A percentile compares a stretch with the other conserved stretches of the same genome.
These are phyloP conservation scores for Clathrospora elynae DNA, from an alignment of 2,329 filamentous ascomycete species.

Conservation along the genomic window DNA sequence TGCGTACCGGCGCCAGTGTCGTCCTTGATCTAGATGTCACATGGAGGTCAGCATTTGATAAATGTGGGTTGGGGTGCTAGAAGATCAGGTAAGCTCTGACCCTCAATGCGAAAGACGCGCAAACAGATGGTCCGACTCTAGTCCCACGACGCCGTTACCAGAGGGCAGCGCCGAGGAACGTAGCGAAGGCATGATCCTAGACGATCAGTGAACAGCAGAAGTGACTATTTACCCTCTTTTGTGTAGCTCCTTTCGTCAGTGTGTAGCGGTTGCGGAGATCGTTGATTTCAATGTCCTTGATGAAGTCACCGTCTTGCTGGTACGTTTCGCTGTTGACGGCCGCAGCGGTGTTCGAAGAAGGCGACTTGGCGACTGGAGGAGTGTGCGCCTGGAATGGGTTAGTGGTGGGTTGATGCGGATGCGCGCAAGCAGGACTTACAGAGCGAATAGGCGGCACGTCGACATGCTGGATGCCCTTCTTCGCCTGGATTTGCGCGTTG, in stretches of 20 bases:
- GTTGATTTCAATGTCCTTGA: constrained; percentile 99
- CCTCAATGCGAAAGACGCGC: constrained; percentile 45
- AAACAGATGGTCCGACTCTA: constrained; percentile 37
- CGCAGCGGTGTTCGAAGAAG: constrained; percentile 54
- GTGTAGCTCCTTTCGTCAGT: constrained; percentile 93
- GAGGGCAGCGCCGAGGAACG: constrained; percentile 28
- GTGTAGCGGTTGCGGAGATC: constrained; percentile 95
- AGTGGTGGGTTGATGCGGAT: constrained; percentile 11
- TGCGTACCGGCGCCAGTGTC: constrained; percentile 99
- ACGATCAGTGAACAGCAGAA: constrained; percentile 71
- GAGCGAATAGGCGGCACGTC: constrained; percentile 81
- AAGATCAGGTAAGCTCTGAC: constrained; percentile 55
- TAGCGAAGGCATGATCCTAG: constrained; percentile 52
- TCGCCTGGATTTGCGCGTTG: constrained; percentile 58
- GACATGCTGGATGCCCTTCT: constrained; percentile 87
- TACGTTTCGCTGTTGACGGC: constrained; percentile 79
- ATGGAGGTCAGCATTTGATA: constrained; percentile 90
- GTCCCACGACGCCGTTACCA: constrained; percentile 60
- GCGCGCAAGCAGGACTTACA: constrained; percentile 47
- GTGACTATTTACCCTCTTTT: constrained; percentile 99
- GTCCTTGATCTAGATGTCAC: constrained; percentile 98
- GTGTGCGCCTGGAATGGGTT: constrained; percentile 49
- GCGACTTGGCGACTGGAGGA: constrained; percentile 60
- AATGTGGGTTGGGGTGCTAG: constrained; percentile 61
- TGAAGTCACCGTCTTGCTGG: constrained; percentile 94